Base-by-base conservation (phyloP, 805 yeast genomes). In the Cyberlindnera nakhonratchasimensis region DNA sequence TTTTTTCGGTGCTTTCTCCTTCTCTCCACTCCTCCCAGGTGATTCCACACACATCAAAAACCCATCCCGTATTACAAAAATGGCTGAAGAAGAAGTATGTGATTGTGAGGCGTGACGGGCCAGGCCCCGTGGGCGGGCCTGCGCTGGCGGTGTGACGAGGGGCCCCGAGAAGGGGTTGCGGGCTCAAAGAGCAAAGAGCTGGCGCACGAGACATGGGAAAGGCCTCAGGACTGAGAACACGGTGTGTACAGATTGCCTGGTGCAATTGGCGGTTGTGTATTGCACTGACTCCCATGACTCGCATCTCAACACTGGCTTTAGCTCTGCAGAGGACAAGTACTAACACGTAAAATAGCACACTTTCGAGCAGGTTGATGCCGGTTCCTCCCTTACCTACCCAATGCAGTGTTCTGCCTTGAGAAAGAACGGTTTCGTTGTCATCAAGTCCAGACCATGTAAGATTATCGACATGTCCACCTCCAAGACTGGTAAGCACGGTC, bases 401-500 rank as follows among this genome's bases (percentile, higher is more conserved):
- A 76, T 83, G 81, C 99, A 91, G 83, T 91, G 99, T 86, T 93
- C 98, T 66, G 96, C 99, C 60, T 88, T 93, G 75, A 90, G 99
- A 83, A 93, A 93, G 95, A 86, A 81, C 80, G 99, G 99, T 68
- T 95, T 87, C 83, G 99, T 93, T 70, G 95, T 83, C 63, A 93
- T 91, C 79, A 93, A 93, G 81, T 79, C 87, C 67, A 95, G 99
- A 82, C 99, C 99, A 71, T 93, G 98, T 82, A 93, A 93, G 84
- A 93, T 93, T 74, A 95, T 93, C 65, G 99, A 93, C 73, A 93
- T 93, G 99, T 93, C 99, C 53, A 93, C 99, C 68, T 93, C 99
- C 67, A 93, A 93, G 86, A 93, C 99, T 63, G 99, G 99, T 78
- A 93, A 93, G 97, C 99, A 93, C 86, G 99, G 99, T 79, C 99